A percentile compares a stretch with the other conserved stretches of the same genome.
Evolutionary conservation across 495 filamentous ascomycete species (phyloP).

Genomic region (Opeltia flavorubescens): DNA sequence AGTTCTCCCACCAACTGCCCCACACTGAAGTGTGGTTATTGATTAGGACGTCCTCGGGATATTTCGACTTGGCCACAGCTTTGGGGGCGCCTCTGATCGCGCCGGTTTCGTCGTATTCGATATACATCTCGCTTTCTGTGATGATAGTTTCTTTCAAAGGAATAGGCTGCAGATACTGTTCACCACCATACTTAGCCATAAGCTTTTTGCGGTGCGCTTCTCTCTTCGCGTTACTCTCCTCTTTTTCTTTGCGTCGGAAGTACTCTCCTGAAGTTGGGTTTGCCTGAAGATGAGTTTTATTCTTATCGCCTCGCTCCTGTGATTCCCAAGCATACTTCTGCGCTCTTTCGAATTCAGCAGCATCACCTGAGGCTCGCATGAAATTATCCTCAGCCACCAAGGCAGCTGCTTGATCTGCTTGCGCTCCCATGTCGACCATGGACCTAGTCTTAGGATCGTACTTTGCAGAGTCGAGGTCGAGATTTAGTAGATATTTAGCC

Average conservation of each 20-base stretch:
- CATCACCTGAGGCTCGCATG: conserved; percentile 79
- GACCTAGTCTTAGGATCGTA: conserved; percentile 95
- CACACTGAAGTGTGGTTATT: conserved; percentile 91
- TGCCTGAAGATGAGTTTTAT: conserved; percentile 76
- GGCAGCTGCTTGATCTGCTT: conserved; percentile 66
- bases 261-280: conserved; percentile 90
- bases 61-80: conserved; percentile 67
- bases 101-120: conserved; percentile 88
- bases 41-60: conserved; percentile 69
- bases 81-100: conserved; percentile 78
- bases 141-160: conserved; percentile 52
- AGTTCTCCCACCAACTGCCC: conserved; percentile 95
- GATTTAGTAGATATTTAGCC: conserved; percentile 90
- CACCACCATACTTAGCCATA: conserved; percentile 73
- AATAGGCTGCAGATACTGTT: conserved; percentile 47
- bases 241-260: conserved; percentile 59
- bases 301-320: conserved; percentile 63
- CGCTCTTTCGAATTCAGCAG: conserved; percentile 84
- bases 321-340: conserved; percentile 89
- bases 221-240: conserved; percentile 54
- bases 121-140: conserved; percentile 70
- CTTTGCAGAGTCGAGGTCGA: conserved; percentile 91
- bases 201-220: conserved; percentile 55
- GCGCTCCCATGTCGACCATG: conserved; percentile 82
- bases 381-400: conserved; percentile 93